These are phyloP conservation scores for Tympanopsis confertula DNA, from an alignment of 2,329 filamentous ascomycete genomes.

Conservation along the genomic window DNA sequence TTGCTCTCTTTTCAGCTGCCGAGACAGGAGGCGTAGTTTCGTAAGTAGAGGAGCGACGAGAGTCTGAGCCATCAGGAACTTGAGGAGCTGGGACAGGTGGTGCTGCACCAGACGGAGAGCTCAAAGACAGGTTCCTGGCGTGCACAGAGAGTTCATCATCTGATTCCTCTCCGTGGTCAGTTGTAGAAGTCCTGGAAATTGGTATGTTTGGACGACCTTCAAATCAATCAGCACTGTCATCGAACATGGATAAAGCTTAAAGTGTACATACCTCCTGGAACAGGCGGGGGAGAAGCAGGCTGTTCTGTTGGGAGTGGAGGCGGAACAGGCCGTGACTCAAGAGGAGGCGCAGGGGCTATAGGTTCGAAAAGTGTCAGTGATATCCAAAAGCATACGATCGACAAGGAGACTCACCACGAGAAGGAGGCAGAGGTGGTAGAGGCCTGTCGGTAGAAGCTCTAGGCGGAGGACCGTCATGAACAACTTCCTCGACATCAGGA, in stretches of 20 bases:
- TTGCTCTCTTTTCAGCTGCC: constrained; percentile 15
- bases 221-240: not conserved
- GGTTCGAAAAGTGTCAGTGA: constrained; percentile 18
- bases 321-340: constrained; percentile 11
- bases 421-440: constrained; percentile 18
- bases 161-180: not conserved
- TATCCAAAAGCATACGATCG: not conserved
- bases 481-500: constrained; percentile 40
- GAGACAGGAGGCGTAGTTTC: not conserved
- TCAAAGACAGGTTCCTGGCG: constrained; percentile 1
- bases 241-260: not conserved
- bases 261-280: constrained; percentile 7
- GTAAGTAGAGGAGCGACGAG: constrained; percentile 4
- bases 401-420: not conserved
- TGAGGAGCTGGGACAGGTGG: not conserved
- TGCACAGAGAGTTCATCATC: constrained; percentile 1
- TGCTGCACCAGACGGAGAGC: not conserved
- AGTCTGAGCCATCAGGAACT: not conserved
- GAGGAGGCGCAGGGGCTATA: constrained; percentile 18
- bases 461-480: constrained; percentile 17
- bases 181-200: not conserved
- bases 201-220: not conserved
- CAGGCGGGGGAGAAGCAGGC: constrained; percentile 17
- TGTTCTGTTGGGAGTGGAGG: constrained; percentile 12
- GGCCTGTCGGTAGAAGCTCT: constrained; percentile 16